Evolutionary conservation across 2,329 filamentous ascomycete species (phyloP).

Genomic region (Mariannaea sp.): DNA sequence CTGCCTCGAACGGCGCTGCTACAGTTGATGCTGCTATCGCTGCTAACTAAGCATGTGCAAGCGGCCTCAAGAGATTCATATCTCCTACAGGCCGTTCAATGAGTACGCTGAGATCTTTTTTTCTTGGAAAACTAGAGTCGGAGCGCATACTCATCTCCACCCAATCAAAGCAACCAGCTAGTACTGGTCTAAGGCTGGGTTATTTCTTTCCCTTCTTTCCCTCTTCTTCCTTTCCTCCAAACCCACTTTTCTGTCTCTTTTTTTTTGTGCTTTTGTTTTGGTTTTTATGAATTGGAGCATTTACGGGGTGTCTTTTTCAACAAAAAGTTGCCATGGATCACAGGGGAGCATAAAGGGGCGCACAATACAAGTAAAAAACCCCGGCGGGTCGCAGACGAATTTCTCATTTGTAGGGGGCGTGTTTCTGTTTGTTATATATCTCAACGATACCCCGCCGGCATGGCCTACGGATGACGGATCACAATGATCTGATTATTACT

Average conservation of each 20-base stretch:
- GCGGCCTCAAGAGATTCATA: not conserved
- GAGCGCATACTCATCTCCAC: slow-evolving; percentile 4
- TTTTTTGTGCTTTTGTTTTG: slow-evolving; percentile 24
- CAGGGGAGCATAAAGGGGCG: slow-evolving; percentile 34
- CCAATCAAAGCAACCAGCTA: slow-evolving; percentile 22
- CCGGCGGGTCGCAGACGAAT: slow-evolving; percentile 39
- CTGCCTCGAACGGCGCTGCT: slow-evolving; percentile 23
- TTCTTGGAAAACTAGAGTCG: slow-evolving; percentile 12
- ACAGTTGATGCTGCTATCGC: slow-evolving; percentile 10
- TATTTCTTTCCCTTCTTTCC: slow-evolving; percentile 17
- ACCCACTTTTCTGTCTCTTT: slow-evolving; percentile 13
- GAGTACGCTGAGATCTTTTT: slow-evolving; percentile 9
- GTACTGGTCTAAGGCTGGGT: slow-evolving; percentile 19
- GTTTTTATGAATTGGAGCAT: slow-evolving; percentile 28
- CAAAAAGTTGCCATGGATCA: slow-evolving; percentile 47
- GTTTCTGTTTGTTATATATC: slow-evolving; percentile 45
- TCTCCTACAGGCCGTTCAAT: not conserved
- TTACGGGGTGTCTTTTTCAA: slow-evolving; percentile 47
- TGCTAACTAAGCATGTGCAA: slow-evolving; percentile 23
- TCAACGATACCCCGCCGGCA: slow-evolving; percentile 48
- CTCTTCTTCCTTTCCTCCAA: not conserved
- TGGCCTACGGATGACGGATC: slow-evolving; percentile 41
- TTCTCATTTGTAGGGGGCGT: slow-evolving; percentile 38
- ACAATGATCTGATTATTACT: slow-evolving; percentile 21
- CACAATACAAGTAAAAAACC: slow-evolving; percentile 30